Percentiles rank a stretch among this genome's conserved stretches.
phyloP scores from a whole-genome alignment of 805 yeast species.

The Komagataella populi region DNA sequence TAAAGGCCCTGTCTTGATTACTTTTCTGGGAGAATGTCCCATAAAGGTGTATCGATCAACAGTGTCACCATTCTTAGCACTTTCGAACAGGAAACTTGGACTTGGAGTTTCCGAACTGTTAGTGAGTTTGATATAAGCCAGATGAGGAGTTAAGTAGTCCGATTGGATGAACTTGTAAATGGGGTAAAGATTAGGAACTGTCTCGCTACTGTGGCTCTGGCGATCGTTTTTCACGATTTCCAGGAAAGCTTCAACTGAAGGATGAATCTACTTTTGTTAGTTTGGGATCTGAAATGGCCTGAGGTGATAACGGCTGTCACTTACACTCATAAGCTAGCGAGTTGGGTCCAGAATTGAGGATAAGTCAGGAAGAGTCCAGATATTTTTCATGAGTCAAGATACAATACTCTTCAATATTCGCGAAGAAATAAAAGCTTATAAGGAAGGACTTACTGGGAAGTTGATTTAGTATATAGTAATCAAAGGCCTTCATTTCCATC shows the following conservation, averaged over 20 bases:
- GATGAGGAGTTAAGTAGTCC: constrained; percentile 77
- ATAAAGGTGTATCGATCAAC: constrained; percentile 85
- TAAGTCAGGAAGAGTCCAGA: background rate
- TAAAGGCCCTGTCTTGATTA: constrained; percentile 71
- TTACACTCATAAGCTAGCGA: background rate
- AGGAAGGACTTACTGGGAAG: background rate
- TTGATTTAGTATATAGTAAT: background rate
- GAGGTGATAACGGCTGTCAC: background rate
- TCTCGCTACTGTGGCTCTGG: constrained; percentile 8
- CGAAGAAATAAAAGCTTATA: background rate
- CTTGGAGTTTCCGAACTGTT: constrained; percentile 32
- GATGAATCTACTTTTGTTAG: constrained; percentile 25
- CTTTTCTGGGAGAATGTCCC: constrained; percentile 74
- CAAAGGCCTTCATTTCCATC: constrained; percentile 40
- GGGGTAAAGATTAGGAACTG: constrained; percentile 61
- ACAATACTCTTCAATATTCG: background rate
- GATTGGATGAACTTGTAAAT: constrained; percentile 62
- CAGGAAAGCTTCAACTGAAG: constrained; percentile 30
- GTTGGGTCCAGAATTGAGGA: background rate
- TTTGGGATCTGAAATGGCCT: background rate
- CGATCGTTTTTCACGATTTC: constrained; percentile 25
- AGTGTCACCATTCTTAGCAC: constrained; percentile 80
- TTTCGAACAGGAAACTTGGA: constrained; percentile 75
- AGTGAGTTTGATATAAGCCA: constrained; percentile 78
- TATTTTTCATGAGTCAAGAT: background rate